A percentile compares a stretch with the other conserved stretches of the same genome.
Evolutionary conservation across 768 basidiomycete species (phyloP).

Genomic region (Calocera viscosa): DNA sequence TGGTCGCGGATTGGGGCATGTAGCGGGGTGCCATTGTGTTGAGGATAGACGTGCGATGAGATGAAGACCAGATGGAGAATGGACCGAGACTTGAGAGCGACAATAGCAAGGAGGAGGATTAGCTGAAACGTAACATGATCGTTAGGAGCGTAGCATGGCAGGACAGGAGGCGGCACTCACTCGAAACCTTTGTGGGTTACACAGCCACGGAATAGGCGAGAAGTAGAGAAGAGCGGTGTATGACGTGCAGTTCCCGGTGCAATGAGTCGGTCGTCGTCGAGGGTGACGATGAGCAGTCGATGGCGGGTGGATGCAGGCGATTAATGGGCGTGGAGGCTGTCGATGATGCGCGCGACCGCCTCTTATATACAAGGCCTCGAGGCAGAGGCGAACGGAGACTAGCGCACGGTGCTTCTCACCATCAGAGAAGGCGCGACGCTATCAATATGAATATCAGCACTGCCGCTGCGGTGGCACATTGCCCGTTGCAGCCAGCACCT

Average conservation of each 20-base stretch:
- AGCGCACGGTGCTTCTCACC: neutral
- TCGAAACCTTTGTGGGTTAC: neutral
- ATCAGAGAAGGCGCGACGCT: slow-evolving; percentile 1
- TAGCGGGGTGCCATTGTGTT: neutral
- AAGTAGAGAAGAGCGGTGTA: neutral
- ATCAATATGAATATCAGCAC: slow-evolving; percentile 2
- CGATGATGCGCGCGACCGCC: neutral
- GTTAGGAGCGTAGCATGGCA: neutral
- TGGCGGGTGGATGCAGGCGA: neutral
- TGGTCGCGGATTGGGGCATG: neutral
- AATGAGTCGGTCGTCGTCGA: slow-evolving; percentile 1
- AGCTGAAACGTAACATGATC: slow-evolving; percentile 7
- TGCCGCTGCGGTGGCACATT: neutral
- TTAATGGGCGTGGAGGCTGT: neutral
- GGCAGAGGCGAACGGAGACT: neutral
- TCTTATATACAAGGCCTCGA: neutral
- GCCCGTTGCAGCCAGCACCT: neutral
- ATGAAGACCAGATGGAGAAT: neutral
- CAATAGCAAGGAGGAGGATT: neutral
- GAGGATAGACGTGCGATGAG: neutral
- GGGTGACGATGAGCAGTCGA: neutral
- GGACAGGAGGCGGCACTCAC: neutral
- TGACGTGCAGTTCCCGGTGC: neutral
- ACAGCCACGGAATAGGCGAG: neutral
- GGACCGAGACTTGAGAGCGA: neutral